Evolutionary conservation across 2,329 filamentous ascomycete genomes (phyloP).

Genomic region (Microascus cirrosus): DNA sequence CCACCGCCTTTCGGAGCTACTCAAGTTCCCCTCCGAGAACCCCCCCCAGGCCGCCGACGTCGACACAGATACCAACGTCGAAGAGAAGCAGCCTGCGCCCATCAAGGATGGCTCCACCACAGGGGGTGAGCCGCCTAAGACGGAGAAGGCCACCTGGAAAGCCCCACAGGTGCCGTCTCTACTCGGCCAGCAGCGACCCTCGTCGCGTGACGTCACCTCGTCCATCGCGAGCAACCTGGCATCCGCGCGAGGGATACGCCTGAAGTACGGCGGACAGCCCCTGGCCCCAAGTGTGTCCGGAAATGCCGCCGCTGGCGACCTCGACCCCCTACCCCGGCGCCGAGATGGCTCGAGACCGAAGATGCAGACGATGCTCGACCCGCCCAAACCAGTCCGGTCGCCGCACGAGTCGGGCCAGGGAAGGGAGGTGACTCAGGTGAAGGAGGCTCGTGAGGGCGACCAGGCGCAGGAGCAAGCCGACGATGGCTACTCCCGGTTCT

Average conservation of each 20-base stretch:
- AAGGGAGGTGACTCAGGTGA: conserved; percentile 8
- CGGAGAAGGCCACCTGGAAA: neutral
- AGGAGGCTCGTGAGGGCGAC: neutral
- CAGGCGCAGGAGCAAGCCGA: conserved; percentile 42
- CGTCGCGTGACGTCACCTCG: conserved; percentile 60
- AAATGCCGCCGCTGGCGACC: conserved; percentile 60
- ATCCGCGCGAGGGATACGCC: conserved; percentile 69
- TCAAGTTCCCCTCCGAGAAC: conserved; percentile 56
- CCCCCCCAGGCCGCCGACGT: conserved; percentile 27
- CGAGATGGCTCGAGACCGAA: conserved; percentile 34
- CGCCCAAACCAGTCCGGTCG: conserved; percentile 41
- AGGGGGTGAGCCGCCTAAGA: neutral
- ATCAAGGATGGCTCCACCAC: neutral
- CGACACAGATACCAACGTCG: conserved; percentile 11
- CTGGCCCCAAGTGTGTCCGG: conserved; percentile 63
- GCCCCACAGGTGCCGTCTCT: conserved; percentile 12
- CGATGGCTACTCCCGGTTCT: conserved; percentile 82
- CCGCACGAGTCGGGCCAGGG: conserved; percentile 24
- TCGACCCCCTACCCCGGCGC: conserved; percentile 44
- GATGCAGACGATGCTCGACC: conserved; percentile 46
- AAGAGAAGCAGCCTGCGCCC: conserved; percentile 21
- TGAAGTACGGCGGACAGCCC: conserved; percentile 53
- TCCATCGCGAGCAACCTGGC: conserved; percentile 85
- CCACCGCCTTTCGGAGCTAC: conserved; percentile 66
- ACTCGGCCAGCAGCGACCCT: conserved; percentile 30